Percentiles rank a stretch among this genome's conserved stretches.
Evolutionary conservation across 1,284 basidiomycete species (phyloP).

Genomic region (Xerocomus nothofagi): DNA sequence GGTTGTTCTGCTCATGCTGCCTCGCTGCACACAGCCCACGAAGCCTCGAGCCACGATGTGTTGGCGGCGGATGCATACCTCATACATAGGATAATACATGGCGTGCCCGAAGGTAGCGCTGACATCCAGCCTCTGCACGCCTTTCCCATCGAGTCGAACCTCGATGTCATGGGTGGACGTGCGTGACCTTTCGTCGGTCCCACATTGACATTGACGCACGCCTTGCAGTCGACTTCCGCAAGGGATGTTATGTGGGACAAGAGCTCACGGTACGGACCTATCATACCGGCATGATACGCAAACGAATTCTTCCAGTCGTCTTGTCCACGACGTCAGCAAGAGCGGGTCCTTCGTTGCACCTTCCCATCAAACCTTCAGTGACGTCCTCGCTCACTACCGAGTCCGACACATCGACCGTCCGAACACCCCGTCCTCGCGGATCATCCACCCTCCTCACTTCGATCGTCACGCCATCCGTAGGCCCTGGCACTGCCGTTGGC

Average conservation of each 20-base stretch:
- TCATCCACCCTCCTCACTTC: constrained; percentile 67
- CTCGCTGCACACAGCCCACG: constrained; percentile 46
- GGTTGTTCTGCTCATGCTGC: constrained; percentile 4
- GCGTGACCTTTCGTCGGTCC: constrained; percentile 35
- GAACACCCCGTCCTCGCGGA: constrained; percentile 52
- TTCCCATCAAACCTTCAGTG: constrained; percentile 26
- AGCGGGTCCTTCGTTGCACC: constrained; percentile 4
- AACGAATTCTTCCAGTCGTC: constrained; percentile 82
- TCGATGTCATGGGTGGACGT: constrained; percentile 94
- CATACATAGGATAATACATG: constrained; percentile 77
- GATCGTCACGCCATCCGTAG: constrained; percentile 31
- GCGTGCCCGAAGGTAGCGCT: constrained; percentile 82
- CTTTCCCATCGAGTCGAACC: constrained; percentile 91
- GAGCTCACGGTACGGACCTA: constrained; percentile 97
- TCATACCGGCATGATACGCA: constrained; percentile 90
- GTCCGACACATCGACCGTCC: constrained; percentile 1
- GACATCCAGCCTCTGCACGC: constrained; percentile 80
- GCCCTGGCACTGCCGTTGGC: constrained; percentile 46
- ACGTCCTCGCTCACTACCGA: constrained; percentile 14
- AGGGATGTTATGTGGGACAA: constrained; percentile 98
- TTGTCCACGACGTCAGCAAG: constrained; percentile 19
- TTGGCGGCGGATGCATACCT: constrained; percentile 60
- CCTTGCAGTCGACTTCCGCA: constrained; percentile 86
- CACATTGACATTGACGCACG: constrained; percentile 1
- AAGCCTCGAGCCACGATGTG: constrained; percentile 55